Percentiles rank a stretch among this genome's conserved stretches.
These are phyloP conservation scores for Spongospora subterranea DNA, from an alignment of 208 protist genomes.

Conservation along the genomic window DNA sequence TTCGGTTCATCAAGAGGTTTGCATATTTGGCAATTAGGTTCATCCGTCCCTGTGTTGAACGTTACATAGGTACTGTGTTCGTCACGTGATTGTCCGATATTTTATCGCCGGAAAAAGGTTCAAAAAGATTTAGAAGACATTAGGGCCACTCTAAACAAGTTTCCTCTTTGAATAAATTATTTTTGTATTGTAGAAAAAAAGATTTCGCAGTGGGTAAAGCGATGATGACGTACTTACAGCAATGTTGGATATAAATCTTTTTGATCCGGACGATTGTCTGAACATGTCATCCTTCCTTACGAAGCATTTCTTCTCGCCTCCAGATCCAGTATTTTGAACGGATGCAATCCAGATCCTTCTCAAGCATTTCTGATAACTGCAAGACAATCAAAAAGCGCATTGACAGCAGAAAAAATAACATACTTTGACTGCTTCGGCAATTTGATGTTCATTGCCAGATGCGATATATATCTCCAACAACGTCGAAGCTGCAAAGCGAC, in stretches of 20 bases:
- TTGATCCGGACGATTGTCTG: background rate
- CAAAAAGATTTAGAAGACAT: constrained; percentile 95
- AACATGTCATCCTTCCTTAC: background rate
- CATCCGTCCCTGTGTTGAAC: constrained; percentile 70
- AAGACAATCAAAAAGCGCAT: background rate
- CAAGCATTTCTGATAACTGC: background rate
- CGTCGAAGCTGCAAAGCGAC: background rate
- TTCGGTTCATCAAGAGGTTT: constrained; percentile 53
- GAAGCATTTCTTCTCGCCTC: background rate
- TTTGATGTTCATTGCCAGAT: background rate
- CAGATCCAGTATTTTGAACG: constrained; percentile 38
- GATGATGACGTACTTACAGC: too few relatives aligned
- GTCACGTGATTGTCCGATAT: constrained; percentile 96
- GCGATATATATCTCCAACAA: constrained; percentile 17
- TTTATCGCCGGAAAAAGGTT: constrained; percentile 99
- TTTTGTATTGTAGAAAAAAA: too few relatives aligned
- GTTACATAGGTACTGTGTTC: constrained; percentile 93
- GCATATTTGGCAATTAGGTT: background rate
- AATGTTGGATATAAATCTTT: too few relatives aligned
- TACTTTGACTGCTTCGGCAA: background rate
- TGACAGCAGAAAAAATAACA: background rate
- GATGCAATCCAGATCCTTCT: background rate
- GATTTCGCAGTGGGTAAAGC: too few relatives aligned
- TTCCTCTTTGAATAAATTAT: constrained; percentile 77
- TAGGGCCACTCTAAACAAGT: constrained; percentile 88